Evolutionary conservation across 345 rosid species (phyloP).

Genomic region (sweet orange (Citrus sinensis)): DVS_A1.0 CM039164.1:28516501-28517000

Average conservation of each 20-base stretch:
- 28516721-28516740: not conserved
- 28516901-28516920: constrained; percentile 80
- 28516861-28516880: constrained; percentile 67
- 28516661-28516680: constrained; percentile 34
- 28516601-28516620: constrained; percentile 3
- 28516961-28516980: constrained; percentile 96
- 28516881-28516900: constrained; percentile 63
- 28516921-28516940: constrained; percentile 81
- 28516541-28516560: not conserved
- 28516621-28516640: not conserved
- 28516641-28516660: not conserved
- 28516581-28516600: not conserved
- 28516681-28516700: constrained; percentile 97
- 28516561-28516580: not conserved
- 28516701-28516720: constrained; percentile 78
- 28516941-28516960: constrained; percentile 86
- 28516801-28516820: constrained; percentile 59
- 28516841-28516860: constrained; percentile 76
- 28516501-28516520: constrained; percentile 13
- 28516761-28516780: constrained; percentile 4
- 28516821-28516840: constrained; percentile 56
- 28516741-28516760: not conserved
- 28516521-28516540: not conserved
- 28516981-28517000: constrained; percentile 95
- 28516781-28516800: constrained; percentile 16